These are phyloP conservation scores for Pythium dissimile DNA, from an alignment of 352 stramenopile genomes.

Conservation along the genomic window DNA sequence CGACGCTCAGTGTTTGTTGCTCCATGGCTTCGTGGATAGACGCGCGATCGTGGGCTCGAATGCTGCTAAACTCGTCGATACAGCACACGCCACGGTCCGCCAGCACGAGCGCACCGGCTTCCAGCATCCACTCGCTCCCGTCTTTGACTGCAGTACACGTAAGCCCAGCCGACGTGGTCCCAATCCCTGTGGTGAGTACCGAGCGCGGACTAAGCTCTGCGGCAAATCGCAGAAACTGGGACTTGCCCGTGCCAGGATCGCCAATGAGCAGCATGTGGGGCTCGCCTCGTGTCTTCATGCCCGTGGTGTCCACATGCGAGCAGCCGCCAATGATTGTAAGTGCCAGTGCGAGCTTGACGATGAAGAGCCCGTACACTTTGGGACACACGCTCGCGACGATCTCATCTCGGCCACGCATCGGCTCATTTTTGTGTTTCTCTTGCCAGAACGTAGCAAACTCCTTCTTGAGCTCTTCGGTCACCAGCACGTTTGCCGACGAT, in stretches of 20 bases:
- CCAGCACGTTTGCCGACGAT: slow-evolving; percentile 50
- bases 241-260: slow-evolving; percentile 87
- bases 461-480: slow-evolving; percentile 77
- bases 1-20: slow-evolving; percentile 96
- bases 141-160: slow-evolving; percentile 97
- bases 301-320: slow-evolving; percentile 58
- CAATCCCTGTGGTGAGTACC: slow-evolving; percentile 95
- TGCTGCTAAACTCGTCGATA: slow-evolving; percentile 98
- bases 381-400: slow-evolving; percentile 94
- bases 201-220: slow-evolving; percentile 92
- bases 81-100: slow-evolving; percentile 92
- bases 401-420: slow-evolving; percentile 77
- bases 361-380: slow-evolving; percentile 92
- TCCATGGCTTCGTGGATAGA: slow-evolving; percentile 98
- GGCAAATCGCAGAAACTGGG: slow-evolving; percentile 96
- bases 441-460: slow-evolving; percentile 93
- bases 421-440: slow-evolving; percentile 35
- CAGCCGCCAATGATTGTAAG: slow-evolving; percentile 93
- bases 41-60: slow-evolving; percentile 90
- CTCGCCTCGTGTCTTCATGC: slow-evolving; percentile 79
- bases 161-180: slow-evolving; percentile 94
- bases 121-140: slow-evolving; percentile 94
- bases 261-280: slow-evolving; percentile 86
- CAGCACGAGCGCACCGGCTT: slow-evolving; percentile 93
- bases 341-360: slow-evolving; percentile 92